These are phyloP conservation scores for Venturia carpophila DNA, from an alignment of 2,329 filamentous ascomycete genomes.

Conservation along the genomic window DNA sequence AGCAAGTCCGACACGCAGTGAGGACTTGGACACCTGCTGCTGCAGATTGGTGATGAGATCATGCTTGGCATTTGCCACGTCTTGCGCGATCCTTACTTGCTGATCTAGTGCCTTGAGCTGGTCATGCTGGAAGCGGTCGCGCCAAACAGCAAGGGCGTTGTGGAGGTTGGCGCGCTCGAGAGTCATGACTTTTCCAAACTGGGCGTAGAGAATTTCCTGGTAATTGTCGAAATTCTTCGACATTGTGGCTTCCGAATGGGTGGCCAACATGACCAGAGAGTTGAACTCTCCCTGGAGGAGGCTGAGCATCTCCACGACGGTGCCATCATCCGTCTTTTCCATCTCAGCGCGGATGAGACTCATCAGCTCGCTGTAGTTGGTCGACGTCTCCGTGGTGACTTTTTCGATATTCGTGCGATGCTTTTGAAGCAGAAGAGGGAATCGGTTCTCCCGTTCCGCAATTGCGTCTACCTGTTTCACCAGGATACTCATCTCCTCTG, in stretches of 20 bases:
- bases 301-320: not conserved
- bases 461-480: not conserved
- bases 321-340: not conserved
- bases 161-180: not conserved
- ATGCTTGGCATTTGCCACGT: not conserved
- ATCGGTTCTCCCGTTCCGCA: not conserved
- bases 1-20: not conserved
- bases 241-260: not conserved
- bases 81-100: not conserved
- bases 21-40: not conserved
- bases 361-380: not conserved
- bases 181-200: conserved; percentile 1
- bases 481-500: not conserved
- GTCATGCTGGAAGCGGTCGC: not conserved
- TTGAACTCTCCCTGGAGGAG: not conserved
- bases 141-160: not conserved
- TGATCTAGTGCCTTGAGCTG: not conserved
- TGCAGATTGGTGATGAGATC: conserved; percentile 4
- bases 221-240: conserved; percentile 1
- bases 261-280: not conserved
- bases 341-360: not conserved
- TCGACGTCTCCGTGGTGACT: not conserved
- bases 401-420: not conserved
- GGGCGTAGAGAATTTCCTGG: conserved; percentile 1
- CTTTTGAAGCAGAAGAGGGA: not conserved